Evolutionary conservation across 73 alveolate genomes (phyloP).

Genomic region (Effrenium voratum): DNA sequence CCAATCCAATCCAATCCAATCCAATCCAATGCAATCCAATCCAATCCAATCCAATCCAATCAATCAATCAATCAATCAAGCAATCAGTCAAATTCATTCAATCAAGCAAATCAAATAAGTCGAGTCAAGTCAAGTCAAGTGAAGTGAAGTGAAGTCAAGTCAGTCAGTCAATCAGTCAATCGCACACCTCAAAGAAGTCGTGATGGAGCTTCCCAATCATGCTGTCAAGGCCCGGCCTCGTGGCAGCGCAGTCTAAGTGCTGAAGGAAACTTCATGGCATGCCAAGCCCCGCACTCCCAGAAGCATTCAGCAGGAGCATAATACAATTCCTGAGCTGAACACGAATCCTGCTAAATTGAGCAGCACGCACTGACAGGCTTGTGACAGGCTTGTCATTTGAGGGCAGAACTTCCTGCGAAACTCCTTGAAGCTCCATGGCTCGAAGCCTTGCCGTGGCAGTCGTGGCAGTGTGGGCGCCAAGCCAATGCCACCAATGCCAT

Average conservation of each 20-base stretch:
- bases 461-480: not conserved
- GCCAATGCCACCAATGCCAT: not conserved
- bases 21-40: too few relatives aligned
- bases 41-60: too few relatives aligned
- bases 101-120: too few relatives aligned
- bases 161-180: too few relatives aligned
- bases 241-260: not conserved
- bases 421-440: slow-evolving; percentile 68
- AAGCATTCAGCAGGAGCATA: slow-evolving; percentile 90
- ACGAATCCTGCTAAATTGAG: not conserved
- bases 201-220: slow-evolving; percentile 66
- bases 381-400: not conserved
- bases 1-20: too few relatives aligned
- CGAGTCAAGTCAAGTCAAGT: too few relatives aligned
- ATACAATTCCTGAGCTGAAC: slow-evolving; percentile 38
- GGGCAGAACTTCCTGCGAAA: slow-evolving; percentile 13
- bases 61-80: too few relatives aligned
- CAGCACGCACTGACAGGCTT: not conserved
- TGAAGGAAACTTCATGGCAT: not conserved
- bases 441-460: slow-evolving; percentile 52
- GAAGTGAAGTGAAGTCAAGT: not conserved
- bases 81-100: too few relatives aligned
- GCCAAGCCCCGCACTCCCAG: slow-evolving; percentile 32
- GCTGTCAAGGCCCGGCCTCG: slow-evolving; percentile 77
- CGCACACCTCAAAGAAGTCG: slow-evolving; percentile 60